Percentiles rank a stretch among this genome's conserved stretches.
phyloP scores from a whole-genome alignment of 495 filamentous ascomycete species.

The Tetracladium setigerum region DNA sequence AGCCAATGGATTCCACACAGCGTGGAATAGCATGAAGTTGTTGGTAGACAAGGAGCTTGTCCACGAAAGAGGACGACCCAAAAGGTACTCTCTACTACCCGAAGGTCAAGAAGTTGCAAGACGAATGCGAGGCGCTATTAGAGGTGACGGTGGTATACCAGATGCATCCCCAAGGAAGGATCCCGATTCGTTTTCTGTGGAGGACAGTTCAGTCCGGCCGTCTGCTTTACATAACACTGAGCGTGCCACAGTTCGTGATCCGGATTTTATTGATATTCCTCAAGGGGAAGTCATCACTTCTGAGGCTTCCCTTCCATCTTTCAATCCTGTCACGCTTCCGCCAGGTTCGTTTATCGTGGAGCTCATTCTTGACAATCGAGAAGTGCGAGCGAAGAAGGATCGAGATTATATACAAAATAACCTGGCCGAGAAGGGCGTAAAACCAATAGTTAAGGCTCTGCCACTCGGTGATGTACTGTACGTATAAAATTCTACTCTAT shows the following conservation, averaged over 20 bases:
- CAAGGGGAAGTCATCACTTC: slow-evolving; percentile 28
- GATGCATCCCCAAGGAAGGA: neutral
- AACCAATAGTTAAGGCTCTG: slow-evolving; percentile 55
- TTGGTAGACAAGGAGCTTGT: slow-evolving; percentile 69
- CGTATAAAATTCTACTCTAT: too few relatives aligned
- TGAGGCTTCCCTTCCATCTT: slow-evolving; percentile 35
- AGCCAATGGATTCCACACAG: slow-evolving; percentile 65
- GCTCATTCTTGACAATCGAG: slow-evolving; percentile 68
- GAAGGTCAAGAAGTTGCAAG: slow-evolving; percentile 74
- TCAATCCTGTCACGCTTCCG: slow-evolving; percentile 51
- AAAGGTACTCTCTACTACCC: slow-evolving; percentile 64
- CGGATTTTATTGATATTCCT: slow-evolving; percentile 29
- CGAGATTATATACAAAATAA: slow-evolving; percentile 72
- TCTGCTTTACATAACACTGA: neutral
- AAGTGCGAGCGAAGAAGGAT: slow-evolving; percentile 69
- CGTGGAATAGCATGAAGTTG: slow-evolving; percentile 82
- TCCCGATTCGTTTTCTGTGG: slow-evolving; percentile 5
- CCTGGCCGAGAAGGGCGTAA: slow-evolving; percentile 58
- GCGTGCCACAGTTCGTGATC: neutral
- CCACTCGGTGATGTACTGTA: slow-evolving; percentile 65
- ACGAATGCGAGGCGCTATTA: slow-evolving; percentile 46
- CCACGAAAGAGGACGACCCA: slow-evolving; percentile 60
- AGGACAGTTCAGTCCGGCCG: neutral
- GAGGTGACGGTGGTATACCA: too few relatives aligned
- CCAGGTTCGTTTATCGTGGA: slow-evolving; percentile 65